phyloP scores from a whole-genome alignment of 2,329 filamentous ascomycete species.

The Cercospora sp. region DNA sequence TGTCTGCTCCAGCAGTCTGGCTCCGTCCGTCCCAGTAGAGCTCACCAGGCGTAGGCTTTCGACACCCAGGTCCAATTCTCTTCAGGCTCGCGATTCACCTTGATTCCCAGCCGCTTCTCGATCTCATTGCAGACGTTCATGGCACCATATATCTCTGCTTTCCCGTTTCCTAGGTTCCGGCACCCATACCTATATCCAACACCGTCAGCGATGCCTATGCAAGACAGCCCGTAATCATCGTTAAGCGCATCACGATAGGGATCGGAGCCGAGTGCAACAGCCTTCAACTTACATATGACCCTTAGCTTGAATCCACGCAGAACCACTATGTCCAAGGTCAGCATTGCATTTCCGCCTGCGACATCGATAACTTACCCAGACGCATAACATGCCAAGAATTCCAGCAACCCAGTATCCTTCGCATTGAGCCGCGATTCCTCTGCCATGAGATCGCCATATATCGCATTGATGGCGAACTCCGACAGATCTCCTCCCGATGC shows the following conservation, averaged over 20 bases:
- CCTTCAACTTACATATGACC: conserved; percentile 21
- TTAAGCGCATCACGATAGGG: not conserved
- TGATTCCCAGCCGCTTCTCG: conserved; percentile 22
- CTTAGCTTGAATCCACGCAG: conserved; percentile 24
- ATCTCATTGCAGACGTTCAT: conserved; percentile 25
- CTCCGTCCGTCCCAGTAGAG: not conserved
- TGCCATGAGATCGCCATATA: conserved; percentile 29
- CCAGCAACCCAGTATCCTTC: conserved; percentile 27
- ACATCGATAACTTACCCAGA: conserved; percentile 19
- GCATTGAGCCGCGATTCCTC: conserved; percentile 23
- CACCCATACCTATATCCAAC: conserved; percentile 17
- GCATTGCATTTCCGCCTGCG: not conserved
- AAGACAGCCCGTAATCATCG: not conserved
- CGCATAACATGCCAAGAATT: conserved; percentile 29
- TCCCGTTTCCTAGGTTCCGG: conserved; percentile 25
- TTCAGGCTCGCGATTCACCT: conserved; percentile 19
- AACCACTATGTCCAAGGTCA: conserved; percentile 18
- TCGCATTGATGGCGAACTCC: conserved; percentile 25
- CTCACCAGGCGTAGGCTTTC: conserved; percentile 25
- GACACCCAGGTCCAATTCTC: conserved; percentile 25
- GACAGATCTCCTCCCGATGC: conserved; percentile 26
- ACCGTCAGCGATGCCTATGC: not conserved
- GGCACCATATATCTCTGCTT: conserved; percentile 25
- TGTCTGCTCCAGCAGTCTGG: not conserved
- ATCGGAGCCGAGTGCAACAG: not conserved